A percentile compares a stretch with the other conserved stretches of the same genome.
These are phyloP conservation scores for Daldinia sp. DNA, from an alignment of 2,329 filamentous ascomycete genomes.

Conservation along the genomic window DNA sequence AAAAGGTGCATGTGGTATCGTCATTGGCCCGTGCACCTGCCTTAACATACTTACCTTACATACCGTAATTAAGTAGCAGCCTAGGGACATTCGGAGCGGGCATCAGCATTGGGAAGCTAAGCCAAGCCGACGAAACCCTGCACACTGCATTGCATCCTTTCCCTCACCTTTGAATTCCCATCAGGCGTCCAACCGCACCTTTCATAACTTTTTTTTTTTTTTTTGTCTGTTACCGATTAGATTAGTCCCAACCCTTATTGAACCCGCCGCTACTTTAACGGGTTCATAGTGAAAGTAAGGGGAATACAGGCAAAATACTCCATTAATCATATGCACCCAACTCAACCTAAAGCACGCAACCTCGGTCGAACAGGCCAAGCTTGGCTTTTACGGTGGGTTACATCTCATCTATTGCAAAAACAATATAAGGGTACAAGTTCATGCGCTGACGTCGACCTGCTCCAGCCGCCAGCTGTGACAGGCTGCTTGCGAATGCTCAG, in stretches of 20 bases:
- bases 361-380: constrained; percentile 35
- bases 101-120: constrained; percentile 22
- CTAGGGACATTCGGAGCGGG: constrained; percentile 32
- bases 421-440: constrained; percentile 48
- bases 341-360: constrained; percentile 32
- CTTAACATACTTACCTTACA: constrained; percentile 3
- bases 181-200: constrained; percentile 20
- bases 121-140: constrained; percentile 38
- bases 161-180: constrained; percentile 32
- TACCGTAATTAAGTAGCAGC: neutral
- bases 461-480: constrained; percentile 56
- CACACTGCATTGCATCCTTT: constrained; percentile 41
- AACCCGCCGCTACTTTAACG: neutral
- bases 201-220: constrained; percentile 13
- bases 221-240: constrained; percentile 18
- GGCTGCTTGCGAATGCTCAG: constrained; percentile 55
- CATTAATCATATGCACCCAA: constrained; percentile 16
- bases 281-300: constrained; percentile 2
- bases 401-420: constrained; percentile 36
- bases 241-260: constrained; percentile 16
- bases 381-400: constrained; percentile 43
- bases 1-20: constrained; percentile 30
- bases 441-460: constrained; percentile 65
- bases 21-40: constrained; percentile 39
- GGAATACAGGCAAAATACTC: neutral